Percentiles rank a stretch among this genome's conserved stretches.
These are phyloP conservation scores for Leccinum longicurvipes DNA, from an alignment of 768 basidiomycete genomes.

Conservation along the genomic window DNA sequence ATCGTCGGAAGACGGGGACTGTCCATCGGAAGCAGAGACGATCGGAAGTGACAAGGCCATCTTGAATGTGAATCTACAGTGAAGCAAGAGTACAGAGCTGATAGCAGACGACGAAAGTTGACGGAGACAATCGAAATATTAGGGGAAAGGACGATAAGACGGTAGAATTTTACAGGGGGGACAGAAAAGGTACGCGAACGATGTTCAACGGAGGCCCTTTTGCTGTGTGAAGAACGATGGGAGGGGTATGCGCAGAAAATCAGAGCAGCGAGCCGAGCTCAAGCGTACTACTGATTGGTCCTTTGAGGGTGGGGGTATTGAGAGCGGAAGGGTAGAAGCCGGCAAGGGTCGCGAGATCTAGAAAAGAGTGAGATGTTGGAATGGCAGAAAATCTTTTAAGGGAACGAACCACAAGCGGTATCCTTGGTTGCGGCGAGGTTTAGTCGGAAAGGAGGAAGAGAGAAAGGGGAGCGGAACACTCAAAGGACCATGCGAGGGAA, in stretches of 20 bases:
- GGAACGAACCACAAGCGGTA: conserved; percentile 46
- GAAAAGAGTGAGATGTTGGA: conserved; percentile 1
- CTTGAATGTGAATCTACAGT: conserved; percentile 14
- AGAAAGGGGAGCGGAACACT: conserved; percentile 26
- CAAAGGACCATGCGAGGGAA: conserved; percentile 36
- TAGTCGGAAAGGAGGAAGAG: conserved; percentile 33
- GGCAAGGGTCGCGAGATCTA: conserved; percentile 95
- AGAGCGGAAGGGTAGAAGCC: conserved; percentile 61
- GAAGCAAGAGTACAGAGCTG: conserved; percentile 7
- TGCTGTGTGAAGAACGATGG: conserved; percentile 23
- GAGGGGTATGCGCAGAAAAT: conserved; percentile 24
- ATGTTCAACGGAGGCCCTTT: conserved; percentile 41
- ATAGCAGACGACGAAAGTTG: conserved; percentile 3
- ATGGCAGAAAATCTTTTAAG: background rate
- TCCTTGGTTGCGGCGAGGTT: conserved; percentile 51
- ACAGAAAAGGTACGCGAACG: conserved; percentile 42
- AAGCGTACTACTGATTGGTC: conserved; percentile 53
- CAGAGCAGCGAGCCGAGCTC: conserved; percentile 65
- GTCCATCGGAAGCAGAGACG: conserved; percentile 35
- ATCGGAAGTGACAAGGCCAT: conserved; percentile 41
- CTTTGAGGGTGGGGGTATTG: conserved; percentile 32
- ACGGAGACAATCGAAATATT: conserved; percentile 11
- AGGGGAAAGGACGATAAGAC: conserved; percentile 12
- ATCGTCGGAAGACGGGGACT: conserved; percentile 42
- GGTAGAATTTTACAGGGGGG: conserved; percentile 26